A percentile compares a stretch with the other conserved stretches of the same genome.
phyloP scores from a whole-genome alignment of 768 basidiomycete species.

The Tephrocybe sp. region DNA sequence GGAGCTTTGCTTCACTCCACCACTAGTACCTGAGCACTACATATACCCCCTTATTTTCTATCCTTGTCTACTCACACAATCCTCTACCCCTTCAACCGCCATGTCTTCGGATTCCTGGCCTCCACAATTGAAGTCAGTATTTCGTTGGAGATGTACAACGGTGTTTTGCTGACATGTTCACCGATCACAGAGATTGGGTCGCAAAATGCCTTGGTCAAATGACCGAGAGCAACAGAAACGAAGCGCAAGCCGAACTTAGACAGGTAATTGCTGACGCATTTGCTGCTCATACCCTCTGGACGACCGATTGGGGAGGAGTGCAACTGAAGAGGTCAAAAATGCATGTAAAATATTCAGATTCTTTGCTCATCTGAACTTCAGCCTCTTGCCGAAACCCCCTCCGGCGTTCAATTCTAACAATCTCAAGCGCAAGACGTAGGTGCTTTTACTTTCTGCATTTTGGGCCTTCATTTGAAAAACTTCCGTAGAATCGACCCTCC shows the following conservation, averaged over 20 bases:
- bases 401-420: constrained; percentile 41
- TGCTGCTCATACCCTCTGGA: constrained; percentile 79
- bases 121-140: constrained; percentile 69
- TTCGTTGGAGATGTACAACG: background rate
- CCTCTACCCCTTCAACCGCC: constrained; percentile 6
- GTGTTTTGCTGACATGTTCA: constrained; percentile 16
- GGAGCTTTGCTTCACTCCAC: no score
- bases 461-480: background rate
- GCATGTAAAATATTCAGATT: constrained; percentile 7
- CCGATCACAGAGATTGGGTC: constrained; percentile 89
- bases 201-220: constrained; percentile 91
- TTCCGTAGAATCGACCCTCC: constrained; percentile 37
- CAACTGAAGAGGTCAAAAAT: constrained; percentile 78
- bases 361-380: constrained; percentile 17
- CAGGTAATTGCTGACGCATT: constrained; percentile 96
- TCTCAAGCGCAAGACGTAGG: constrained; percentile 73
- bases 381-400: constrained; percentile 57
- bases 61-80: background rate
- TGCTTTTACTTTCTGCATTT: background rate
- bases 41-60: background rate
- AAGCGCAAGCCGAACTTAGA: constrained; percentile 93
- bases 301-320: constrained; percentile 91
- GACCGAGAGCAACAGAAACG: constrained; percentile 81
- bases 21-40: background rate
- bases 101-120: constrained; percentile 86